These are phyloP conservation scores for Eutrema salsugineum DNA, from an alignment of 441 rosid genomes.

Conservation along the genomic window DNA sequence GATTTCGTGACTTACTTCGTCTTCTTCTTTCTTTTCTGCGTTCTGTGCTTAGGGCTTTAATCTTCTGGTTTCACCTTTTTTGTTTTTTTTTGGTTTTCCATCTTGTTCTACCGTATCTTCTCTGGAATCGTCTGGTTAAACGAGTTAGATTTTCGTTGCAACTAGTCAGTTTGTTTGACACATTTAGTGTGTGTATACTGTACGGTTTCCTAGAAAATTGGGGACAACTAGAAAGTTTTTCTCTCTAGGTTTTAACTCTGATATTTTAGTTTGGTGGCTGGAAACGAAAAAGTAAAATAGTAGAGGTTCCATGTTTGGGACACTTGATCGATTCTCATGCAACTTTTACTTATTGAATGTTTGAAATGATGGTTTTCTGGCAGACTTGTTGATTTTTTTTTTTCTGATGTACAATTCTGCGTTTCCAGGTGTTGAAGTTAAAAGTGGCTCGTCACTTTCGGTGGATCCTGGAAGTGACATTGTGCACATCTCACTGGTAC, in stretches of 20 bases:
- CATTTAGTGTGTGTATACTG: not conserved
- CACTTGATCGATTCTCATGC: not conserved
- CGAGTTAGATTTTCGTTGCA: not conserved
- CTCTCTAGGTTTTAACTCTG: not conserved
- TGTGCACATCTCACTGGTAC: conserved; percentile 77
- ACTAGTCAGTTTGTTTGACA: not conserved
- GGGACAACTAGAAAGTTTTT: not conserved
- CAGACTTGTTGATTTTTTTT: too few species aligned
- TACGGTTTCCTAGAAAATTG: not conserved
- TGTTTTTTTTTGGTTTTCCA: not conserved
- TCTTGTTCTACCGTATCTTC: conserved; percentile 5
- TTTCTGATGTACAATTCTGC: too few species aligned
- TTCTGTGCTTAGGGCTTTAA: not conserved
- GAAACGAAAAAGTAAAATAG: too few species aligned
- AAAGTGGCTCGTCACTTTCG: conserved; percentile 40
- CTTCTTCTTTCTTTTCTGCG: not conserved
- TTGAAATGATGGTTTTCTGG: not conserved
- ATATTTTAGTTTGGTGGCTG: not conserved
- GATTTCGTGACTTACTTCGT: not conserved
- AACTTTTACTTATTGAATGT: not conserved
- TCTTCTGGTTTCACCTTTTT: not conserved
- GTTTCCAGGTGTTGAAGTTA: conserved; percentile 71
- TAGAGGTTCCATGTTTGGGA: not conserved
- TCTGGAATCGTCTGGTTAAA: conserved; percentile 3
- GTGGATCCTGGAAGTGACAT: conserved; percentile 37